These are phyloP conservation scores for Aspergillus sojae DNA, from an alignment of 2,329 filamentous ascomycete species.

Conservation along the genomic window DNA sequence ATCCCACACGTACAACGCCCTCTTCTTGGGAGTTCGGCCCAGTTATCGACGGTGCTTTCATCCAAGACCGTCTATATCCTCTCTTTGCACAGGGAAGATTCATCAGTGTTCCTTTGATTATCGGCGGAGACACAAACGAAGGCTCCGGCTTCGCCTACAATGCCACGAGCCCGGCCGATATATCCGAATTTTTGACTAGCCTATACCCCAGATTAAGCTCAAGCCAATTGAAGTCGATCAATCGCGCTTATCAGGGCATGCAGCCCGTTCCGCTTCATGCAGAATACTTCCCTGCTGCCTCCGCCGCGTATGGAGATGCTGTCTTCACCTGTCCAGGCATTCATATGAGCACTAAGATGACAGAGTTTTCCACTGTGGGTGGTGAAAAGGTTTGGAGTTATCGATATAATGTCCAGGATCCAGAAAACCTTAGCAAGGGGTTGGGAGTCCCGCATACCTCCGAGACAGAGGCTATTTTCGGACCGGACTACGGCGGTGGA, in stretches of 20 bases:
- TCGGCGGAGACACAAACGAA: slow-evolving; percentile 50
- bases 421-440: slow-evolving; percentile 37
- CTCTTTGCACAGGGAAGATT: slow-evolving; percentile 54
- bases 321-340: slow-evolving; percentile 53
- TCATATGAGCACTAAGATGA: slow-evolving; percentile 39
- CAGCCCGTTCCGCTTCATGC: slow-evolving; percentile 33
- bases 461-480: slow-evolving; percentile 32
- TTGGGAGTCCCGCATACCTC: slow-evolving; percentile 44
- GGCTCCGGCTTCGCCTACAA: slow-evolving; percentile 49
- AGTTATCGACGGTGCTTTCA: slow-evolving; percentile 57
- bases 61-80: slow-evolving; percentile 55
- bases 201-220: slow-evolving; percentile 59
- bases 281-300: slow-evolving; percentile 43
- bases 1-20: slow-evolving; percentile 28
- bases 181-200: slow-evolving; percentile 57
- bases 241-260: slow-evolving; percentile 54
- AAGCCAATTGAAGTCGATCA: slow-evolving; percentile 52
- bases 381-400: slow-evolving; percentile 48
- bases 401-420: slow-evolving; percentile 50
- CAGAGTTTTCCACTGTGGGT: slow-evolving; percentile 21
- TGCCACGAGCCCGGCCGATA: slow-evolving; percentile 50
- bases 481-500: slow-evolving; percentile 35
- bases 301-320: slow-evolving; percentile 47
- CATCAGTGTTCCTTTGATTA: slow-evolving; percentile 58
- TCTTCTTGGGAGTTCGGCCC: slow-evolving; percentile 60